Evolutionary conservation across 2,329 filamentous ascomycete species (phyloP).

Genomic region (Penicillium psychrosexuale): DNA sequence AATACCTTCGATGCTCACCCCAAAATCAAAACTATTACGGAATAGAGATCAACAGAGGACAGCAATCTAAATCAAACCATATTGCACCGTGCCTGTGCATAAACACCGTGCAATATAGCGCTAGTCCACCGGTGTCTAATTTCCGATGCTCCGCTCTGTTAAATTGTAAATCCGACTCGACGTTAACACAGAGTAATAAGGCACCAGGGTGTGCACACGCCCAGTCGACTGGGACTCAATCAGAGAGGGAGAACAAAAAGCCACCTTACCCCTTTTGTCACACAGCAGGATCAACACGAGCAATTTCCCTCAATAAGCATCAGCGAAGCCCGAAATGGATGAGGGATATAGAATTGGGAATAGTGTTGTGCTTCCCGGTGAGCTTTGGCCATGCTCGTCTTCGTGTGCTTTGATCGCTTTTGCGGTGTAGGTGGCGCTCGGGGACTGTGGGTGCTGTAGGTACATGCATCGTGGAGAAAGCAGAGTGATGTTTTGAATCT

Average conservation of each 20-base stretch:
- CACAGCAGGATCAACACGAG: not conserved
- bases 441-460: not conserved
- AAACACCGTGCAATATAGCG: constrained; percentile 1
- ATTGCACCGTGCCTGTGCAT: not conserved
- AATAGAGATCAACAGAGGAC: not conserved
- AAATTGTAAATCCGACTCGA: constrained; percentile 14
- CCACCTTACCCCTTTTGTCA: constrained; percentile 15
- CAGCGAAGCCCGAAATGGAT: not conserved
- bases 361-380: not conserved
- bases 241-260: not conserved
- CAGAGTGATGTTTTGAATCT: not conserved
- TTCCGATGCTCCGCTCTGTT: not conserved
- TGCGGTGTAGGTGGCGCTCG: constrained; percentile 8
- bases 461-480: constrained; percentile 1
- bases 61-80: not conserved
- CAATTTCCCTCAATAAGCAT: not conserved
- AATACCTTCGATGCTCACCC: not conserved
- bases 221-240: constrained; percentile 4
- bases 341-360: not conserved
- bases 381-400: not conserved
- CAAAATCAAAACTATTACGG: not conserved
- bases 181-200: constrained; percentile 22
- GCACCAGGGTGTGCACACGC: constrained; percentile 9
- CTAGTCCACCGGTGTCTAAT: not conserved
- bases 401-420: constrained; percentile 13